A percentile compares a stretch with the other conserved stretches of the same genome.
Evolutionary conservation across 371 early-diverging fungal species (phyloP).

Genomic region (Rhizopus stolonifer): DNA sequence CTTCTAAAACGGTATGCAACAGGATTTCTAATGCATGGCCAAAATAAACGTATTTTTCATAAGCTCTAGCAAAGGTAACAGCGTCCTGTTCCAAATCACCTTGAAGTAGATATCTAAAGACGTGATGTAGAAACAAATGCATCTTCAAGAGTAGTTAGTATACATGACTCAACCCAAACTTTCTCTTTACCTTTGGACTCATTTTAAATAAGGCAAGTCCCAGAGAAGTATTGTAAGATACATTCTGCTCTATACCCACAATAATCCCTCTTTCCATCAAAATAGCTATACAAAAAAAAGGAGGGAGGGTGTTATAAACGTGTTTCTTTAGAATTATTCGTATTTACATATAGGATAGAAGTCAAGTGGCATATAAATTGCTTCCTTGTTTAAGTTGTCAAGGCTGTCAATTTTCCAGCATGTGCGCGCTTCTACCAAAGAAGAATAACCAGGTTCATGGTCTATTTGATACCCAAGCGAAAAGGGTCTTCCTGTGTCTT

Average conservation of each 20-base stretch:
- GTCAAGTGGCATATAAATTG: constrained; percentile 65
- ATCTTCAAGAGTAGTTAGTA: constrained; percentile 53
- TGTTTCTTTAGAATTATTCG: neutral
- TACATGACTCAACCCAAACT: neutral
- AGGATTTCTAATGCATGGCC: constrained; percentile 83
- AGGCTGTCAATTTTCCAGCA: constrained; percentile 45
- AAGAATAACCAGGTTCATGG: constrained; percentile 27
- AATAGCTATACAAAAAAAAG: constrained; percentile 56
- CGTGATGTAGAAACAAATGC: constrained; percentile 72
- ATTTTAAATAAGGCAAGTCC: constrained; percentile 64
- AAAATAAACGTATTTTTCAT: constrained; percentile 74
- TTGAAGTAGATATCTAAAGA: constrained; percentile 65
- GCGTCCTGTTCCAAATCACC: constrained; percentile 57
- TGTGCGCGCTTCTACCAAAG: constrained; percentile 26
- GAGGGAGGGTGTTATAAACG: too few relatives aligned
- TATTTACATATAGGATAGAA: constrained; percentile 78
- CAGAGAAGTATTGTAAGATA: constrained; percentile 55
- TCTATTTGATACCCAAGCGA: constrained; percentile 40
- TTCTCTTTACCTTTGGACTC: constrained; percentile 62
- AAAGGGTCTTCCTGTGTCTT: constrained; percentile 35
- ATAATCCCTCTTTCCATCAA: constrained; percentile 73
- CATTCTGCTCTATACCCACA: constrained; percentile 75
- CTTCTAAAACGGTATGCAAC: constrained; percentile 79
- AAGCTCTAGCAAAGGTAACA: constrained; percentile 63
- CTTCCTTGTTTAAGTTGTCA: constrained; percentile 26